Base-by-base conservation (phyloP, 2,329 filamentous ascomycete species). In the Lachnellula occidentalis region DNA sequence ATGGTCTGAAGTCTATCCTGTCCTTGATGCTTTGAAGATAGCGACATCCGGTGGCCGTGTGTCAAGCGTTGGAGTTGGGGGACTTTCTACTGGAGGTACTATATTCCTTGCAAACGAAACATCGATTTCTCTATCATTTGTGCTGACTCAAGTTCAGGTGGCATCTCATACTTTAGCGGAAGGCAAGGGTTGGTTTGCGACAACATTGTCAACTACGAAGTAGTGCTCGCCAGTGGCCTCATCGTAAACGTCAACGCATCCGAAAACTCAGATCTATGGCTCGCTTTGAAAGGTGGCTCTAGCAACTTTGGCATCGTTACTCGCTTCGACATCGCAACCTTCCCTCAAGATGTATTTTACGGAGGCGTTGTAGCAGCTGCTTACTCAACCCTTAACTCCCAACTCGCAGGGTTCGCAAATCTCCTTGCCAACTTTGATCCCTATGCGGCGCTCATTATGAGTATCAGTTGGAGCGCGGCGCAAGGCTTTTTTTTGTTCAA, bases 281-380 rank as follows among this genome's bases (percentile, higher is more conserved):
- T 70, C 59, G 78, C 76, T 0, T 71, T 83, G 5, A 76, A 76
- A 51, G 81, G 80, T 8, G 80, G 81, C n/a, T 75, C 77, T 19
- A 80, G 75, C 66, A 81, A 80, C 63, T 81, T 77, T 57, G 80
- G 79, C 45, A 72, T 79, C 53, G 73, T 78, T n/a, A 76, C 76
- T 11, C 68, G 69, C 9, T 78, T 76, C 60, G 64, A 74, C 15
- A 64, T 80, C 11, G 67, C 4, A 73, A 57, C 73, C 73, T 0
- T 70, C 53, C 39, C 51, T 41, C 48, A 55, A 56, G 51, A 54
- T 53, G 24, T 51, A 6, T 50, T 60, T 45, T 58, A 45, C 42
- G 55, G 39, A 8, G 58, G 58, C 4, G 19, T 41, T 12, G 34
- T 54, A 11, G 22, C 55, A 8, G 14, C 21, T 4, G 27, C 17